These are phyloP conservation scores for Phylloporus sp. DNA, from an alignment of 1,284 basidiomycete species.

Conservation along the genomic window DNA sequence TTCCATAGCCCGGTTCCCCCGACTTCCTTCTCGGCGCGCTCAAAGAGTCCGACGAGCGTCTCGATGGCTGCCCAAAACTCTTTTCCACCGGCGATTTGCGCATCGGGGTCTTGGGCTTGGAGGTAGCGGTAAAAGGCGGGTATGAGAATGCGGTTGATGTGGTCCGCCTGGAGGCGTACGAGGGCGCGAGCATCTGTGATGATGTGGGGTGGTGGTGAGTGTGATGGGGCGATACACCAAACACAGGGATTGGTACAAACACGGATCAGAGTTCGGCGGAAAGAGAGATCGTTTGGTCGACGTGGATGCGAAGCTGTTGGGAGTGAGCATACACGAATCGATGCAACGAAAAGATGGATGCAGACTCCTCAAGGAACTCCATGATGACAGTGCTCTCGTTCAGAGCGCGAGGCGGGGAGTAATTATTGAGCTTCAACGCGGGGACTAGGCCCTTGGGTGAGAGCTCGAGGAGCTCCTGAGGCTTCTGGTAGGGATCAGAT, in stretches of 20 bases:
- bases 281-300: conserved; percentile 55
- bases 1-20: conserved; percentile 59
- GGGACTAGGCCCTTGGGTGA: conserved; percentile 84
- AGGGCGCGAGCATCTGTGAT: conserved; percentile 61
- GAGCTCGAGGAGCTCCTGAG: conserved; percentile 73
- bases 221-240: too few species aligned
- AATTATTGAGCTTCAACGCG: conserved; percentile 59
- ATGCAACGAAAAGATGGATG: background rate
- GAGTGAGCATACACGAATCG: background rate
- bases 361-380: conserved; percentile 74
- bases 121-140: conserved; percentile 81
- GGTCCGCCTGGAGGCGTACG: conserved; percentile 70
- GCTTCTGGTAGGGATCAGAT: conserved; percentile 84
- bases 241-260: conserved; percentile 40
- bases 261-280: conserved; percentile 63
- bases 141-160: conserved; percentile 65
- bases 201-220: background rate
- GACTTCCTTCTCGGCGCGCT: conserved; percentile 56
- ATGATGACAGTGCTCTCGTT: conserved; percentile 77
- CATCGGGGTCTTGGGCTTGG: conserved; percentile 68
- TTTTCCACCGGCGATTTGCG: conserved; percentile 58
- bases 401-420: conserved; percentile 55
- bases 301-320: conserved; percentile 52
- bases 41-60: conserved; percentile 58
- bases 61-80: conserved; percentile 63